Evolutionary conservation across 129 eudicot genomes (phyloP), one percentile per base, ranked within the genome.

Genomic region (Smallanthus sonchifolius): DNA sequence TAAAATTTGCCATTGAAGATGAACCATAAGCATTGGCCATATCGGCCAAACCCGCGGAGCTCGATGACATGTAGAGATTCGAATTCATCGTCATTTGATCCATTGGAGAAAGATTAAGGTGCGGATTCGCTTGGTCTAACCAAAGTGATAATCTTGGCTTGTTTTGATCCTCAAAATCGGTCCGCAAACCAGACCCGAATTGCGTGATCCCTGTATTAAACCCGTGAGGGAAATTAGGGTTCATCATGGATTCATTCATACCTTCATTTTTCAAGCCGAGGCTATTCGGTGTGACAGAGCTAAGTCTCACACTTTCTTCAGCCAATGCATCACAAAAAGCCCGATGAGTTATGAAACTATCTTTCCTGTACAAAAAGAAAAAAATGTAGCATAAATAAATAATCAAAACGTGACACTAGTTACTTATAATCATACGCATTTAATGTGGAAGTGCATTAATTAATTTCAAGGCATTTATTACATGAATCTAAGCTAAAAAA

Each of bases 271-370:
- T 87, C 79, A 89, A 83, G 80, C 84, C 87, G 66, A 89, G 74
- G 60, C 65, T 86, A 61, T 75, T 84, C 28, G 87, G 70, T 7
- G 86, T 77, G 54, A 77, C 79, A 3, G 87, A 75, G 44, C 80
- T 86, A 61, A 87, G 73, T 77, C 96, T 82, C 24, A 87, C 87
- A 47, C 90, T 84, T 60, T 92, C 98, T 69, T 92, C 98, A 28
- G 92, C 94, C 32, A 92, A 75, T 11, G 98, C 98, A 79, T 92
- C 98, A 65, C 98, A 92, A 61, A 92, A 92, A 10, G 98, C 98
- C 42, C 98, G 83, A 75, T 92, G 98, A 37, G 98, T 92, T 54
- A 92, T 92, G 78, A 92, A 92, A 81, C 98, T 92, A 75, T 92
- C 98, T 77, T 92, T 92, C 90, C 98, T 92, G 81, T 45, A 76